phyloP scores from a whole-genome alignment of 441 rosid genomes.

The Erodium trifolium region DNA sequence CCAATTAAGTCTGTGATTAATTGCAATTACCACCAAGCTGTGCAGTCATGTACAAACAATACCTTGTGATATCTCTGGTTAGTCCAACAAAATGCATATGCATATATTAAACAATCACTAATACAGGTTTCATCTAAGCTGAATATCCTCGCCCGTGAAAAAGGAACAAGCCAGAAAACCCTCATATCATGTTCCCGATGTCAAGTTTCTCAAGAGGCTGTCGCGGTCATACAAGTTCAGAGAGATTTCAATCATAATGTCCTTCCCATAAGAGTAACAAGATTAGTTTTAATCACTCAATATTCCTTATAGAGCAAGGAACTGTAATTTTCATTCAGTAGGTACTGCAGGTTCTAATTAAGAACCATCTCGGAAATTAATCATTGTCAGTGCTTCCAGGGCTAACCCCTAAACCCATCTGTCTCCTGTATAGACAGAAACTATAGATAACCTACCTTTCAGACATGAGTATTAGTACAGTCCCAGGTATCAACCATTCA shows the following conservation, averaged over 20 bases:
- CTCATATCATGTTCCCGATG: too few relatives aligned
- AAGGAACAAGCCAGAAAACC: too few relatives aligned
- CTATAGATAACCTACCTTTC: too few relatives aligned
- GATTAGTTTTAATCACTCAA: background rate
- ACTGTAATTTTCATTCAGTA: background rate
- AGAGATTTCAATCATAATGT: background rate
- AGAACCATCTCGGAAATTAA: background rate
- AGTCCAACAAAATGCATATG: background rate
- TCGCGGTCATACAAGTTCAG: background rate
- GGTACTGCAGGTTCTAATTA: background rate
- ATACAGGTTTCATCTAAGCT: background rate
- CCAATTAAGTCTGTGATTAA: background rate
- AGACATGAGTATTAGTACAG: background rate
- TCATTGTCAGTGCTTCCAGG: too few relatives aligned
- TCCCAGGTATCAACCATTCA: background rate
- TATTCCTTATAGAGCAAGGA: background rate
- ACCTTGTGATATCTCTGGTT: background rate
- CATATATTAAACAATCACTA: background rate
- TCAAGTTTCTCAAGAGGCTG: too few relatives aligned
- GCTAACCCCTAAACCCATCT: too few relatives aligned
- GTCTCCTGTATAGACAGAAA: too few relatives aligned
- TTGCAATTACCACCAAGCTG: background rate
- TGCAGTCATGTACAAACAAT: background rate
- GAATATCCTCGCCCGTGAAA: too few relatives aligned
- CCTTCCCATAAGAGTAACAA: background rate